These are phyloP conservation scores for Golubevia pallescens DNA, from an alignment of 1,284 basidiomycete genomes.

Conservation along the genomic window DNA sequence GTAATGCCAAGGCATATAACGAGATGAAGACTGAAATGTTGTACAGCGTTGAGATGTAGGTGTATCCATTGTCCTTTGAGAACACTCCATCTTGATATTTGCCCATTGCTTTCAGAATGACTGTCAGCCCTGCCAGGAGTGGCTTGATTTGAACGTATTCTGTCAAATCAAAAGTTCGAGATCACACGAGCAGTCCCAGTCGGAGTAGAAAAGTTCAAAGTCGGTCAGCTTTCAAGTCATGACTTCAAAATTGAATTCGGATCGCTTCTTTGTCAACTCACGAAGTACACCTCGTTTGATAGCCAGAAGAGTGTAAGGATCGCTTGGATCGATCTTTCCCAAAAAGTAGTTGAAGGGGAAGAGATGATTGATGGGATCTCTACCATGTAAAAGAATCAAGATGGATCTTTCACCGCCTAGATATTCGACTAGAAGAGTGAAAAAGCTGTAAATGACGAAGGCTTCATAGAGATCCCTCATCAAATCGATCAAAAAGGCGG, in stretches of 20 bases:
- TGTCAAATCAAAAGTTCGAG: too few relatives aligned
- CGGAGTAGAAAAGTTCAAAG: too few relatives aligned
- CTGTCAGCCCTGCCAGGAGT: slow-evolving; percentile 79
- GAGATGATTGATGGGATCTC: slow-evolving; percentile 82
- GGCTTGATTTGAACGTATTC: slow-evolving; percentile 99
- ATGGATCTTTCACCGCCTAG: slow-evolving; percentile 91
- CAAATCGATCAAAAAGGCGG: slow-evolving; percentile 94
- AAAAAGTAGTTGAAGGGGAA: slow-evolving; percentile 74
- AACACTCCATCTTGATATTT: slow-evolving; percentile 86
- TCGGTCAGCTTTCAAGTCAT: too few relatives aligned
- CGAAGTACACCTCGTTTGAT: slow-evolving; percentile 93
- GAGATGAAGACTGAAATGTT: slow-evolving; percentile 68
- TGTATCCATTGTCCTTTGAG: slow-evolving; percentile 81
- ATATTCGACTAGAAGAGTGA: slow-evolving; percentile 69
- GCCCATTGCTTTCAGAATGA: slow-evolving; percentile 83
- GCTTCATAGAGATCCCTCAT: slow-evolving; percentile 90
- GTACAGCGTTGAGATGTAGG: slow-evolving; percentile 73
- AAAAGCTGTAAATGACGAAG: slow-evolving; percentile 36
- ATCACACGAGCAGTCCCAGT: too few relatives aligned
- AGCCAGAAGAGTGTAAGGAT: slow-evolving; percentile 84
- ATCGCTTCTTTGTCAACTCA: too few relatives aligned
- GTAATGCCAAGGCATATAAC: slow-evolving; percentile 57
- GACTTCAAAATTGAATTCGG: too few relatives aligned
- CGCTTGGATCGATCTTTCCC: slow-evolving; percentile 51
- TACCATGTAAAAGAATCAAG: slow-evolving; percentile 86